phyloP scores from a whole-genome alignment of 2,329 filamentous ascomycete species.

The Fusarium sororula region DNA sequence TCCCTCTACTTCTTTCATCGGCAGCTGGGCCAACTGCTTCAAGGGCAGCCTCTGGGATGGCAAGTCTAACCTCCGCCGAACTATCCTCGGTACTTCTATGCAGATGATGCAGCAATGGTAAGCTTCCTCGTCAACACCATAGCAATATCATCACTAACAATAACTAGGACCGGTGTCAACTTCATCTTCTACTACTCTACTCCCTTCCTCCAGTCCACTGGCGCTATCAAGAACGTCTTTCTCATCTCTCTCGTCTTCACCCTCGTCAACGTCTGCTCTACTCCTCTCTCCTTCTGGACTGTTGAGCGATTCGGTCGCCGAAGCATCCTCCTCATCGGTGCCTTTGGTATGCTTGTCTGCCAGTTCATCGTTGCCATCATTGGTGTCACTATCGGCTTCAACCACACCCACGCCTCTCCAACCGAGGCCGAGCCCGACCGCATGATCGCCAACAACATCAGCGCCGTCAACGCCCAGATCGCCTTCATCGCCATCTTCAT shows the following conservation, averaged over 20 bases:
- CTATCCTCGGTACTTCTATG: slow-evolving; percentile 73
- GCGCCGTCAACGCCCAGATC: slow-evolving; percentile 70
- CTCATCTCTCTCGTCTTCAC: slow-evolving; percentile 87
- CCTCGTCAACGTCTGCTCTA: slow-evolving; percentile 86
- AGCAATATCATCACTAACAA: neutral
- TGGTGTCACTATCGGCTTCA: slow-evolving; percentile 69
- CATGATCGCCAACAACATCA: slow-evolving; percentile 60
- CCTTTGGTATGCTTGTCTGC: slow-evolving; percentile 83
- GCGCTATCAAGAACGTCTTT: slow-evolving; percentile 81
- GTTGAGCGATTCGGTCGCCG: slow-evolving; percentile 86
- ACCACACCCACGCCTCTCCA: slow-evolving; percentile 58
- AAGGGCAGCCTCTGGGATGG: slow-evolving; percentile 45
- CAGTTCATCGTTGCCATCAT: slow-evolving; percentile 87
- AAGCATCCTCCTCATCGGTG: slow-evolving; percentile 80
- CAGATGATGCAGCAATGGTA: slow-evolving; percentile 83
- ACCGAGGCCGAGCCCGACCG: slow-evolving; percentile 45
- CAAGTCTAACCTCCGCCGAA: slow-evolving; percentile 51
- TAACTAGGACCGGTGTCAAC: slow-evolving; percentile 81
- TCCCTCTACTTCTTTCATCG: neutral
- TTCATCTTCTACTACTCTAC: slow-evolving; percentile 92
- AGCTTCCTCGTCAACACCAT: neutral
- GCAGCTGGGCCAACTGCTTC: slow-evolving; percentile 37
- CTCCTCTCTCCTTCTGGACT: slow-evolving; percentile 86
- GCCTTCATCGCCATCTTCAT: slow-evolving; percentile 93
- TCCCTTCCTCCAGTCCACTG: slow-evolving; percentile 82